Base-by-base conservation (phyloP, 345 rosid genomes). In the Kernera saxatilis region DNA sequence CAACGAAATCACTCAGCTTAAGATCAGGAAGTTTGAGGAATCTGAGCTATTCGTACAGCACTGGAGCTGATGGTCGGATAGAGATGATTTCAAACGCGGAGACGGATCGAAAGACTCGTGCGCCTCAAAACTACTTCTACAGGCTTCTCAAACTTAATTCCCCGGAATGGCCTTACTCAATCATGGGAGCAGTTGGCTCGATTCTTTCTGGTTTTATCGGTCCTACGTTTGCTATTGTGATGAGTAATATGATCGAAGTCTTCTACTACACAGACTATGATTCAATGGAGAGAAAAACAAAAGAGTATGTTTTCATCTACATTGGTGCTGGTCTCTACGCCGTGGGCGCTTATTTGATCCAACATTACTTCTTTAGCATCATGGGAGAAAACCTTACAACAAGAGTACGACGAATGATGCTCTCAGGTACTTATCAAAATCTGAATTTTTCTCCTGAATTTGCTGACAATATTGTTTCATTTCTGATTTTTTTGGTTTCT, bases 321-420 rank as follows among this genome's bases (percentile, higher is more conserved):
- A 94, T 94, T 10, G 99, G 99, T 53, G 92, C 96, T 3, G 99
- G 99, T 27, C 83, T 94, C 51, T 94, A 94, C 40, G 99, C 98
- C 0, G 99, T 94, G n/a, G 82, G 81, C 7, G 98, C 99, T 9
- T 94, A 94, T 61, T 77, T 94, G 89, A 94, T 94, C 43, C 99
- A 94, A 77, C 99, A 94, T 80, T 94, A 94, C 79, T 94, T 94
- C 88, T 94, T 94, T 79, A 94, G 99, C 74, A 92, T 94, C 22
- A 94, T 94, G 99, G 99, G 99, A 63, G 99, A 94, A 79, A 94
- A 94, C 68, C 98, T 94, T 72, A 94, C 99, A 6, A 94, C 99
- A 26, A 81, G 99, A 83, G 99, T 94, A 43, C 74, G 99, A 73
- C 81, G 99, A 61, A 94, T 94, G 99, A 94, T 94, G 99, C 97